Evolutionary conservation across 441 rosid species (phyloP), one percentile per base, ranked within the genome.

Genomic region (Metrosideros polymorpha): DNA sequence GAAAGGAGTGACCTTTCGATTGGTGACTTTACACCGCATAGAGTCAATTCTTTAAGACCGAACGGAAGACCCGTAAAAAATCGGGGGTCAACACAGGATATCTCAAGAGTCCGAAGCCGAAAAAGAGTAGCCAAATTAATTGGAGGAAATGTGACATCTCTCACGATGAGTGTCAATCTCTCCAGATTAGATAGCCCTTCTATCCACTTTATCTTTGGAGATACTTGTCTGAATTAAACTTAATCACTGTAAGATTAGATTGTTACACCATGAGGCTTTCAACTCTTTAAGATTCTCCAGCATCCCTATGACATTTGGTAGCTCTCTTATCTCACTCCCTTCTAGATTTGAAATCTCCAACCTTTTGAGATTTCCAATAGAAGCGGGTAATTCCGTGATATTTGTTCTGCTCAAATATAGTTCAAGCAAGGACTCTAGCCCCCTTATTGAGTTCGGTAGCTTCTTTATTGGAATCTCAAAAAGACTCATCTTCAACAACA

Each of bases 211-310:
- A 76, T 76, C 12, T 39, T 22, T 0, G 51, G 50, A 24, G 49
- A 7, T 42, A n/a, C n/a, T 54, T 54, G 57, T 54, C 1, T 54
- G 0, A 54, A 54, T 54, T n/a, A n/a, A n/a, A n/a, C n/a, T n/a
- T n/a, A n/a, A n/a, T n/a, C n/a, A n/a, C n/a, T n/a, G n/a, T n/a
- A n/a, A n/a, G n/a, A n/a, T n/a, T n/a, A n/a, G 25, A 54, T 54
- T 9, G 22, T 9, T 0, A 24, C 27, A 54, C 0, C 0, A 0
- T 4, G 6, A 0, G 9, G 12, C 6, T 8, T 9, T 0, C 5
- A 54, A 54, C 4, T 3, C n/a, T 54, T 54, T 54, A 54, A 54
- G 57, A 54, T 24, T 54, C n/a, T 24, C 9, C 9, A 24, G n/a
- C 13, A 24, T 54, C n/a, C 57, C 25, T 54, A 24, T 24, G 6